These are phyloP conservation scores for Hypoxylon sp. DNA, from an alignment of 2,329 filamentous ascomycete species.

Conservation along the genomic window DNA sequence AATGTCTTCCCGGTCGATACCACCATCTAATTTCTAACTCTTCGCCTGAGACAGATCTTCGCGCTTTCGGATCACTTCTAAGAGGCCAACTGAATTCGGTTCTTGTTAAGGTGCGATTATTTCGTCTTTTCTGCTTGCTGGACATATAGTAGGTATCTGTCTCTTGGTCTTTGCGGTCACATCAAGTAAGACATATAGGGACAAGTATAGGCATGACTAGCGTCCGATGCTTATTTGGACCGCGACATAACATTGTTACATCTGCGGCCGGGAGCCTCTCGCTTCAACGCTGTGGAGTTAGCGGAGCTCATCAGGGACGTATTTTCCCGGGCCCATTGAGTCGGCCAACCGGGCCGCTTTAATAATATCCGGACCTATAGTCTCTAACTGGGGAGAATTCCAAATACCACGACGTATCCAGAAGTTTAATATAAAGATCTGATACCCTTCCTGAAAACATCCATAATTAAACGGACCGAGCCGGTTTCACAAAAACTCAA, in stretches of 20 bases:
- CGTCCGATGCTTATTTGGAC: conserved; percentile 1
- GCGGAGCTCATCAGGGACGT: conserved; percentile 12
- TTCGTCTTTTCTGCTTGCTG: conserved; percentile 9
- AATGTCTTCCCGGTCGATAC: too few species aligned
- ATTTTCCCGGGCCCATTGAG: conserved; percentile 18
- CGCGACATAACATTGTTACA: conserved; percentile 13
- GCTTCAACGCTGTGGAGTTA: conserved; percentile 29
- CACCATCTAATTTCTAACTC: too few species aligned
- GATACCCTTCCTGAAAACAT: conserved; percentile 26
- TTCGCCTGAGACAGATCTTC: too few species aligned
- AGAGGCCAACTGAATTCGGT: not conserved
- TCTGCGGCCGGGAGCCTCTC: conserved; percentile 27
- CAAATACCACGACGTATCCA: conserved; percentile 32
- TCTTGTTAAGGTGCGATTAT: conserved; percentile 6
- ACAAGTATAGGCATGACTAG: conserved; percentile 9
- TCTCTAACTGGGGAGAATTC: conserved; percentile 32
- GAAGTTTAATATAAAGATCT: conserved; percentile 39
- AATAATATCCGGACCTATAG: conserved; percentile 23
- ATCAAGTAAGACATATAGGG: not conserved
- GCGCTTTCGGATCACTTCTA: not conserved
- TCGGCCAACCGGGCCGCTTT: conserved; percentile 35
- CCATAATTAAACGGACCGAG: conserved; percentile 43
- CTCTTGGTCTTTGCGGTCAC: conserved; percentile 14
- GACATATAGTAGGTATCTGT: not conserved
- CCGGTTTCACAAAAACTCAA: conserved; percentile 22